Evolutionary conservation across 2,329 filamentous ascomycete species (phyloP).

Genomic region (Apiospora marii): DNA sequence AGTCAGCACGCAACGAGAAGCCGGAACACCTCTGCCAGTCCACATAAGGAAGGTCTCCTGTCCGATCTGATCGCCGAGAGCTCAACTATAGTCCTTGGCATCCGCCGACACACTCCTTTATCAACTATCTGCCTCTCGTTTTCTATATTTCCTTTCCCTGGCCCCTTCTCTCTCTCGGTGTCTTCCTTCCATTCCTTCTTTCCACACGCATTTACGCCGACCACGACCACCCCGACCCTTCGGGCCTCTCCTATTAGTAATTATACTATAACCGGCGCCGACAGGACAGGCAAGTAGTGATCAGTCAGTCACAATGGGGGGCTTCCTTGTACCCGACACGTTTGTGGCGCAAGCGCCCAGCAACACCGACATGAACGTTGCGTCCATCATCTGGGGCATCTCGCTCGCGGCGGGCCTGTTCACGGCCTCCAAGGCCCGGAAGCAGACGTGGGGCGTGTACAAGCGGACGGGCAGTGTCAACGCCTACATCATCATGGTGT

Average conservation of each 20-base stretch:
- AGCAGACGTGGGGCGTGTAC: conserved; percentile 39
- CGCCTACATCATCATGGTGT: conserved; percentile 46
- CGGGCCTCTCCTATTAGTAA: not conserved
- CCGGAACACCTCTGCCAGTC: not conserved
- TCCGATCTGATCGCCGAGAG: not conserved
- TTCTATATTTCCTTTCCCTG: not conserved
- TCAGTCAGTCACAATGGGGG: not conserved
- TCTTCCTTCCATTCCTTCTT: not conserved
- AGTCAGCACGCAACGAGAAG: not conserved
- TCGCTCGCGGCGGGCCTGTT: conserved; percentile 42
- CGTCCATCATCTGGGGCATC: conserved; percentile 43
- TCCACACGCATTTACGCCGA: not conserved
- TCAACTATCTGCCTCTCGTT: not conserved
- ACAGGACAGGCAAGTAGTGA: not conserved
- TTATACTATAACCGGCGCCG: not conserved
- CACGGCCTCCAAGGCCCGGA: conserved; percentile 38
- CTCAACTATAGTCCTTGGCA: not conserved
- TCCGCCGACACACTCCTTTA: not conserved
- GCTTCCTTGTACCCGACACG: conserved; percentile 8
- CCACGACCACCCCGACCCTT: not conserved
- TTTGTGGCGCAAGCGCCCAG: not conserved
- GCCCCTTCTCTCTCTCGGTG: not conserved
- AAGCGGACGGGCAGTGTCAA: conserved; percentile 37
- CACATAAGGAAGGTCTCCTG: not conserved
- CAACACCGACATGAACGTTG: conserved; percentile 38